These are phyloP conservation scores for Trichoderma polysporum DNA, from an alignment of 2,329 filamentous ascomycete genomes.

Conservation along the genomic window DNA sequence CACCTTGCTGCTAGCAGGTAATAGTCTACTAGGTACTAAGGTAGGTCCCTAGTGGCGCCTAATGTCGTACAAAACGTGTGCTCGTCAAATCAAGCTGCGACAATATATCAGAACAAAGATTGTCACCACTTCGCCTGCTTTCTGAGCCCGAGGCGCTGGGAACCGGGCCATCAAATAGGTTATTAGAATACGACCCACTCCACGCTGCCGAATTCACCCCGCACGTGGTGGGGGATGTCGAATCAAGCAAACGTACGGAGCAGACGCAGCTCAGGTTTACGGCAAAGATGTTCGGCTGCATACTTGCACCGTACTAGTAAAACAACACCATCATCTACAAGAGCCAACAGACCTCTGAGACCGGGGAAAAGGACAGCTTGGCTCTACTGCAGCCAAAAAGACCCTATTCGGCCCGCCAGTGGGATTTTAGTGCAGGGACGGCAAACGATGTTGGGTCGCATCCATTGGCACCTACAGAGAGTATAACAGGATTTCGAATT, in stretches of 20 bases:
- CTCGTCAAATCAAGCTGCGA: background rate
- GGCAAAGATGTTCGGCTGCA: background rate
- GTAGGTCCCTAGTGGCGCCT: background rate
- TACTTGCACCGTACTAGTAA: background rate
- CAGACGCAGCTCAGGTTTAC: background rate
- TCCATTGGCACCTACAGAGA: background rate
- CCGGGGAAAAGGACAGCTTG: background rate
- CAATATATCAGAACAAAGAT: background rate
- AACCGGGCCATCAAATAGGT: background rate
- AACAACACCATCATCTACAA: background rate
- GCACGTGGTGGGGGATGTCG: conserved; percentile 9
- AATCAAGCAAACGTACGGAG: background rate
- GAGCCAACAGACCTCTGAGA: background rate
- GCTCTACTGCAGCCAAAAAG: background rate
- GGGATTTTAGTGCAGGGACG: background rate
- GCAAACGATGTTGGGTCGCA: background rate
- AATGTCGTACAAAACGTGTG: background rate
- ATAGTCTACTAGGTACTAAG: background rate
- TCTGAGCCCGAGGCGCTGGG: conserved; percentile 1
- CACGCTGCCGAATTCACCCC: background rate
- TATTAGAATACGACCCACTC: background rate
- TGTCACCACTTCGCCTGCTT: background rate
- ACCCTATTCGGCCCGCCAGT: background rate
- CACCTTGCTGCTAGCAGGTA: too few relatives aligned
- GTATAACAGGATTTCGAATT: background rate